Evolutionary conservation across 208 protist species (phyloP), one percentile per base, ranked within the genome.

Genomic region (Jaenimonas drosophilae): DNA sequence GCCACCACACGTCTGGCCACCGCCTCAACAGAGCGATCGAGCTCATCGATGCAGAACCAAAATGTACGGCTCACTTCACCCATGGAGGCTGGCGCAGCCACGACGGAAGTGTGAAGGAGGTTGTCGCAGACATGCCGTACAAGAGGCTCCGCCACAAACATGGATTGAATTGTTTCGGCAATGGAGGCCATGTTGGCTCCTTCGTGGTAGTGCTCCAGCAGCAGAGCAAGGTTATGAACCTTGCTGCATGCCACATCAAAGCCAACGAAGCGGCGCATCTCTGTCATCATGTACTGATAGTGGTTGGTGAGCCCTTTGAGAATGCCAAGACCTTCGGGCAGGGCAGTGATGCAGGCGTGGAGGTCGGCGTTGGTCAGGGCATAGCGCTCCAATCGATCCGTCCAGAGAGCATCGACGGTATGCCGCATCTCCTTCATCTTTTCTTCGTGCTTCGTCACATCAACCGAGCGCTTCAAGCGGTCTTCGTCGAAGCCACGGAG

Each of bases 161-260:
- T 61, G 21, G 71, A 52, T 20, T 54, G 53, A 60, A 92, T 46
- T 24, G 74, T 76, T 21, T 64, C 52, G 11, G 54, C 47, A 26
- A 89, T 76, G 7, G 64, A 64, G 4, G 64, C 47, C 12, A 88
- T 48, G 21, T 71, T 71, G 7, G 82, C 74, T 2, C 32, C 26
- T 4, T 65, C 43, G 16, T 60, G 74, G 39, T 83, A 60, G 33
- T 84, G 57, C n/a, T n/a, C n/a, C 21, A 88, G 69, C 41, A 88
- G 51, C 30, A 92, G 48, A 0, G 70, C 52, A 12, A 88, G 66
- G 42, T 77, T 77, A 61, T 92, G 84, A 33, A 92, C 59, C 49
- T 88, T 88, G 14, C 58, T 67, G 46, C 76, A 85, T 0, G 79
- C 70, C 4, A 92, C 67, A 48, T 92, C 84, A 45, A 89, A 92